A percentile compares a stretch with the other conserved stretches of the same genome.
These are phyloP conservation scores for Acer yangbiense DNA, from an alignment of 345 rosid genomes.

Conservation along the genomic window DNA sequence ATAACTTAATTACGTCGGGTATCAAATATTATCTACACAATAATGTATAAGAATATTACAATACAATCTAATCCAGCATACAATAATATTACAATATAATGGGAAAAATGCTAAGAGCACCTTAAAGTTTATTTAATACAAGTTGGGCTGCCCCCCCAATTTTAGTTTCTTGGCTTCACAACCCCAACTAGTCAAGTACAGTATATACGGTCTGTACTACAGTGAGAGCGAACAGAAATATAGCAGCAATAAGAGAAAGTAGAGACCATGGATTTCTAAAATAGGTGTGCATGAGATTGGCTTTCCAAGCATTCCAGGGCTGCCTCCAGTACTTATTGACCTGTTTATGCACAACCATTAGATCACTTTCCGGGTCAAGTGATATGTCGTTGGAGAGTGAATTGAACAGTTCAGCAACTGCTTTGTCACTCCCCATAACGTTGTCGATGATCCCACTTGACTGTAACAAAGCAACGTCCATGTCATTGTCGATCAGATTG, in stretches of 20 bases:
- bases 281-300: constrained; percentile 44
- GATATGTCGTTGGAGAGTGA: constrained; percentile 39
- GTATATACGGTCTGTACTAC: constrained; percentile 37
- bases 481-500: constrained; percentile 39
- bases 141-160: too few relatives aligned
- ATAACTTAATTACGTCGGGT: too few relatives aligned
- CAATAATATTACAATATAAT: too few relatives aligned
- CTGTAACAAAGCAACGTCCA: constrained; percentile 47
- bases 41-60: too few relatives aligned
- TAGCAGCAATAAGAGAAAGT: constrained; percentile 33
- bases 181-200: not conserved
- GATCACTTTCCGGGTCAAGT: constrained; percentile 33
- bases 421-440: constrained; percentile 50
- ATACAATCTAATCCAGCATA: too few relatives aligned
- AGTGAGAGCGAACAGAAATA: constrained; percentile 50
- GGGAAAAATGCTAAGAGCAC: too few relatives aligned
- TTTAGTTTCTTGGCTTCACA: too few relatives aligned
- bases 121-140: too few relatives aligned
- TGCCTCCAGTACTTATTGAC: constrained; percentile 35
- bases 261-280: constrained; percentile 57
- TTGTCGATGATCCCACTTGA: constrained; percentile 45
- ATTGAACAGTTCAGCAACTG: constrained; percentile 45
- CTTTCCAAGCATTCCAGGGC: constrained; percentile 48
- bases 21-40: too few relatives aligned
- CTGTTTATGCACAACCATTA: constrained; percentile 28